Conservation (phyloP, 2,329 filamentous ascomycete species). For the Phoma sp. region DNA sequence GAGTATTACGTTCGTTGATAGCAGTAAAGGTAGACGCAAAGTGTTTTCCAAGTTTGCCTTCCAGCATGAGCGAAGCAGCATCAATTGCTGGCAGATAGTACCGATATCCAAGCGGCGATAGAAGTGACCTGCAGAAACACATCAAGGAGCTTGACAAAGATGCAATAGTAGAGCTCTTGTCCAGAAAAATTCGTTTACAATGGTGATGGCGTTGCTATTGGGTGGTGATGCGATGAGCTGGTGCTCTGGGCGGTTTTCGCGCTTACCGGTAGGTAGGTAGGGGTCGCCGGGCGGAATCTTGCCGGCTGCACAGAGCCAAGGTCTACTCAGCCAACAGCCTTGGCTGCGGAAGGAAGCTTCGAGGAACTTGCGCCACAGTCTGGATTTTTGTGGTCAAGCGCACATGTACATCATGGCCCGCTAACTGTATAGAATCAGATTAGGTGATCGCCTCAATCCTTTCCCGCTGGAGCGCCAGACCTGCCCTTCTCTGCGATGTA, state of each 20-base stretch:
- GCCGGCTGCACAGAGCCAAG: too few species aligned
- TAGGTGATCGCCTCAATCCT: neutral
- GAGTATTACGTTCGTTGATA: conserved; percentile 42
- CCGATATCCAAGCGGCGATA: too few species aligned
- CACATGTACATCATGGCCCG: neutral
- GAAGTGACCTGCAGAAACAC: too few species aligned
- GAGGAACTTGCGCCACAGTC: neutral
- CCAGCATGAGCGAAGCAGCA: conserved; percentile 37
- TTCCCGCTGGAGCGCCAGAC: neutral
- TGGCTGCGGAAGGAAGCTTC: neutral
- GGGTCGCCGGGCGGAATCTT: too few species aligned
- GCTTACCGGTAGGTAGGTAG: too few species aligned
- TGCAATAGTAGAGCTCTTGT: too few species aligned
- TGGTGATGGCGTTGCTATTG: too few species aligned
- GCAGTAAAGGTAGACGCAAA: conserved; percentile 44
- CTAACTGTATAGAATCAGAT: neutral
- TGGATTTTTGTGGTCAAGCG: neutral
- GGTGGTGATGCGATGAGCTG: conserved; percentile 17
- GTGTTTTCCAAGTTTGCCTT: conserved; percentile 34
- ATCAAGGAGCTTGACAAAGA: too few species aligned
- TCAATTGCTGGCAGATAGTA: conserved; percentile 16
- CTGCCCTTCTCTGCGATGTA: neutral
- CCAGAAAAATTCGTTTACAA: too few species aligned
- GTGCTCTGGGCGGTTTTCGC: conserved; percentile 26
- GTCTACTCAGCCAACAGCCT: too few species aligned